Evolutionary conservation across 1,284 basidiomycete species (phyloP).

Genomic region (Lentinula novae-zelandiae): DNA sequence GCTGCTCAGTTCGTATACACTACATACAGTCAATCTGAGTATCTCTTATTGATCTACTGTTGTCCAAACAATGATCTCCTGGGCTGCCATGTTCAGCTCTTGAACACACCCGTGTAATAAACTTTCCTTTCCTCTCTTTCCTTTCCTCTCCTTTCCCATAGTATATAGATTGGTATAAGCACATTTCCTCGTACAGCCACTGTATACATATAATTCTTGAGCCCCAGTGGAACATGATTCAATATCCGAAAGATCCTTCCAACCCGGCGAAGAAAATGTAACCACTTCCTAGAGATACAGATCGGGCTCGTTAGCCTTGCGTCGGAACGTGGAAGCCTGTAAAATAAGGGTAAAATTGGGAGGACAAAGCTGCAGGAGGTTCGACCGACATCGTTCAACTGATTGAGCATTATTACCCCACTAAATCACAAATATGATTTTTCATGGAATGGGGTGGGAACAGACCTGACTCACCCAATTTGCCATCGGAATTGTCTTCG

Average conservation of each 20-base stretch:
- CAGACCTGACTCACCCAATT: conserved; percentile 10
- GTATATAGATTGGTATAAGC: too few relatives aligned
- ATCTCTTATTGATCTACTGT: too few relatives aligned
- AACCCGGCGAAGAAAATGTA: too few relatives aligned
- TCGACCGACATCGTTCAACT: conserved; percentile 7
- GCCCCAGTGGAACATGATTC: too few relatives aligned
- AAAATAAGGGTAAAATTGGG: not conserved
- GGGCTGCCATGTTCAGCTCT: not conserved
- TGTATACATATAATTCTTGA: too few relatives aligned
- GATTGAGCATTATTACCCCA: conserved; percentile 18
- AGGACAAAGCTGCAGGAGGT: not conserved
- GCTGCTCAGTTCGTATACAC: not conserved
- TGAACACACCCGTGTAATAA: too few relatives aligned
- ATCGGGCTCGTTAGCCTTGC: not conserved
- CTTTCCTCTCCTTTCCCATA: too few relatives aligned
- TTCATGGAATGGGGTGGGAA: too few relatives aligned
- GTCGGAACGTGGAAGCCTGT: conserved; percentile 10
- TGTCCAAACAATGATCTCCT: not conserved
- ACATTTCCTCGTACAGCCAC: too few relatives aligned
- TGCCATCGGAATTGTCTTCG: conserved; percentile 17
- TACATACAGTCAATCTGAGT: not conserved
- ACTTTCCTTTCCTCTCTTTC: too few relatives aligned
- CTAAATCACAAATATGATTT: not conserved
- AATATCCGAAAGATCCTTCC: too few relatives aligned
- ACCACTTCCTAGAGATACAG: too few relatives aligned